These are phyloP conservation scores for Hemisphaericaspora xylanilytica DNA, from an alignment of 1,139 yeast species.

Conservation along the genomic window DNA sequence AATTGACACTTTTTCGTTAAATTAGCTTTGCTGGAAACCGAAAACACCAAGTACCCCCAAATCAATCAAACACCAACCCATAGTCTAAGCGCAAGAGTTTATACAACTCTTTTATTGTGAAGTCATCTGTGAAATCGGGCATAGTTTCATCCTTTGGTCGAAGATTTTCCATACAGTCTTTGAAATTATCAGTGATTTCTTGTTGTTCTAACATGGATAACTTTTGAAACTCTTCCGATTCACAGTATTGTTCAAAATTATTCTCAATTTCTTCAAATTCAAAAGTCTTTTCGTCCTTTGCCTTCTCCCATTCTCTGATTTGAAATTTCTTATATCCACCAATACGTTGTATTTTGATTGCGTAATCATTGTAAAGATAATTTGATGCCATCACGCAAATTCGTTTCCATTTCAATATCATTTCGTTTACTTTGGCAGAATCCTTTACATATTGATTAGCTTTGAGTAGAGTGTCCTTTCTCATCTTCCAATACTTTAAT, in stretches of 20 bases:
- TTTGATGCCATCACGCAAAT: slow-evolving; percentile 17
- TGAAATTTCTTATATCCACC: slow-evolving; percentile 17
- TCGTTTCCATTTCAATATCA: slow-evolving; percentile 16
- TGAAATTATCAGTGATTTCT: slow-evolving; percentile 8
- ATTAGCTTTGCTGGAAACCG: slow-evolving; percentile 12
- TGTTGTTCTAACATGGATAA: slow-evolving; percentile 13
- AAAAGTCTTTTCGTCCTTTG: slow-evolving; percentile 1
- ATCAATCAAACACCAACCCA: slow-evolving; percentile 13
- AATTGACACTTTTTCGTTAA: slow-evolving; percentile 3
- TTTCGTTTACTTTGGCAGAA: slow-evolving; percentile 7
- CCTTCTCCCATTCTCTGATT: slow-evolving; percentile 10
- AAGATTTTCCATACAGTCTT: neutral
- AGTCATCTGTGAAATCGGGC: slow-evolving; percentile 11
- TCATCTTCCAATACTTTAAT: slow-evolving; percentile 10
- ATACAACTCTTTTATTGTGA: slow-evolving; percentile 18
- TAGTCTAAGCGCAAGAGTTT: slow-evolving; percentile 16
- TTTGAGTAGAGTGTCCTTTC: slow-evolving; percentile 14
- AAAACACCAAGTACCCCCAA: no score
- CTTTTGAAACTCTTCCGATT: slow-evolving; percentile 14
- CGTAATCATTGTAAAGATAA: slow-evolving; percentile 15
- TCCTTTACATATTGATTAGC: slow-evolving; percentile 15
- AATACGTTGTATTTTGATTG: slow-evolving; percentile 13
- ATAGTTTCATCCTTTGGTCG: slow-evolving; percentile 2
- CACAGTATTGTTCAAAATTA: slow-evolving; percentile 9
- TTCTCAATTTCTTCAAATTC: slow-evolving; percentile 8